These are phyloP conservation scores for Puya raimondii DNA, from an alignment of 176 grass and related monocot species.

Conservation along the genomic window DNA sequence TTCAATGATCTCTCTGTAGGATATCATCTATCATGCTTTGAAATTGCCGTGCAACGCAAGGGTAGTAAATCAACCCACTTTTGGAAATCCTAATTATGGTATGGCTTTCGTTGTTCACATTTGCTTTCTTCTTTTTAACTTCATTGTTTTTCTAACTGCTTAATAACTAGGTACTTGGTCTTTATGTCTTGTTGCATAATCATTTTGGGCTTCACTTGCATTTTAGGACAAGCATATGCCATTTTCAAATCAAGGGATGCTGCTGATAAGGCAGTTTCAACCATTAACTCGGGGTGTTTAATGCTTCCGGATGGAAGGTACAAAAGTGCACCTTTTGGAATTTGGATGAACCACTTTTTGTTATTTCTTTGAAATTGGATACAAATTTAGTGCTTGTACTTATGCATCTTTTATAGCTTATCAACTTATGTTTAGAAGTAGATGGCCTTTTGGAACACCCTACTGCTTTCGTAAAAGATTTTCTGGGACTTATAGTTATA, in stretches of 20 bases:
- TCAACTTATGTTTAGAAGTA: no score
- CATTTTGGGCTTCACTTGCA: conserved; percentile 6
- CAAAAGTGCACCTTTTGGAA: no score
- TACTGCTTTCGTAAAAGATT: no score
- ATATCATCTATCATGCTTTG: conserved; percentile 23
- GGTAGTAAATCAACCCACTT: conserved; percentile 21
- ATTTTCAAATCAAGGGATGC: conserved; percentile 50
- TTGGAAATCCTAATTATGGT: conserved; percentile 40
- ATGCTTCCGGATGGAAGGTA: conserved; percentile 79
- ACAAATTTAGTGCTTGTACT: neutral
- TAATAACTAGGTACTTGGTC: conserved; percentile 1
- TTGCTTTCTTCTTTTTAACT: neutral
- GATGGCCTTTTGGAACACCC: no score
- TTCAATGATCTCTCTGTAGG: conserved; percentile 14
- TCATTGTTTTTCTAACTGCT: conserved; percentile 1
- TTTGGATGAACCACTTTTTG: neutral
- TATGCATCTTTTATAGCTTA: no score
- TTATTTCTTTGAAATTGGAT: conserved; percentile 3
- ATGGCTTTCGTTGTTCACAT: conserved; percentile 16
- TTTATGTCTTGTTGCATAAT: conserved; percentile 7
- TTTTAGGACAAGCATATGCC: conserved; percentile 81
- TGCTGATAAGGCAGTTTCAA: conserved; percentile 47
- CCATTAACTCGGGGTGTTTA: conserved; percentile 56
- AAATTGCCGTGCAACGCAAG: conserved; percentile 24
- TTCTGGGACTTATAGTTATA: no score